Percentiles rank a stretch among this genome's conserved stretches.
Conservation (phyloP, 1,139 yeast genomes). For the Nadsonia starkeyi-henricii region DNA sequence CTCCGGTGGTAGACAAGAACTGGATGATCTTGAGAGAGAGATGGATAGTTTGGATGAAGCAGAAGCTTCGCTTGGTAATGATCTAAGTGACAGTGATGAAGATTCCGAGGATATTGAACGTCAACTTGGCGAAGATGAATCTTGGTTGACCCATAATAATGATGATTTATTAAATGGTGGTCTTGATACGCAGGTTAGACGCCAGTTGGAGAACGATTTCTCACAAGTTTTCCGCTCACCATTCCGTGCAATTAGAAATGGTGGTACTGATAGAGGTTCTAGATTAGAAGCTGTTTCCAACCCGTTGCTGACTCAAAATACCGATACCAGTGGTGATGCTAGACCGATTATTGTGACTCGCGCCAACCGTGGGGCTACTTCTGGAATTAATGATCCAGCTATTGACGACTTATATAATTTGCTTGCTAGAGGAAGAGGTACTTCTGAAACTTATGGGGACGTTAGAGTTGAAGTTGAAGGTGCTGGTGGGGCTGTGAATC, state of each 20-base stretch:
- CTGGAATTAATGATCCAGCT: not conserved
- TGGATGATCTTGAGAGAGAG: conserved; percentile 9
- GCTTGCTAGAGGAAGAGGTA: not conserved
- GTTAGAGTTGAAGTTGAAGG: conserved; percentile 12
- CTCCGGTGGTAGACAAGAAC: conserved; percentile 8
- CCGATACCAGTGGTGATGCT: not conserved
- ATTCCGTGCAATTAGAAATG: conserved; percentile 7
- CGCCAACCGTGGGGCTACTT: not conserved
- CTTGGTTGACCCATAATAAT: not conserved
- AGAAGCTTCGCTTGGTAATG: conserved; percentile 5
- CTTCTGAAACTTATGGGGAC: not conserved
- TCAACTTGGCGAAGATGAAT: conserved; percentile 5
- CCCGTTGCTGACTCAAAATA: conserved; percentile 11
- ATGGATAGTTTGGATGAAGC: not conserved
- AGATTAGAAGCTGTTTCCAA: conserved; percentile 11
- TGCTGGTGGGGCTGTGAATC: conserved; percentile 14
- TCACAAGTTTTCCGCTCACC: conserved; percentile 1
- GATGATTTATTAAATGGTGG: not conserved
- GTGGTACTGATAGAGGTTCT: conserved; percentile 2
- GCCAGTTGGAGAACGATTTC: not conserved
- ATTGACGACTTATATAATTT: not conserved
- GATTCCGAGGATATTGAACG: conserved; percentile 14
- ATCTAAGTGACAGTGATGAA: conserved; percentile 11
- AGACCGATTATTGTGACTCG: not conserved
- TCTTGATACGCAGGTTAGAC: not conserved